Evolutionary conservation across 148 eudicot genomes (phyloP).

Genomic region (Linanthus parryae): DNA sequence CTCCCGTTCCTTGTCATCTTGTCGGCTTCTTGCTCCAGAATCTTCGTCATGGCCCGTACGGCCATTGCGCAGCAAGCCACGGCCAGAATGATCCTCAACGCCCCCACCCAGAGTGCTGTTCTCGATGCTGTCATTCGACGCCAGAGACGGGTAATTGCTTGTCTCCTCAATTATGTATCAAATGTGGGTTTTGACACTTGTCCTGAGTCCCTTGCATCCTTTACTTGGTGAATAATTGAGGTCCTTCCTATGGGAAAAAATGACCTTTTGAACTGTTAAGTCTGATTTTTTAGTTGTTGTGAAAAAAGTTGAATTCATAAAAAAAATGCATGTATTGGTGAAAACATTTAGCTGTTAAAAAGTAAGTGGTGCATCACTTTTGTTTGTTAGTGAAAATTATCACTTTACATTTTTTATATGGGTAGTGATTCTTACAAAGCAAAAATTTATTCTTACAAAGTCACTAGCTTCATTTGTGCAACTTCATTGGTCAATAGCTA

Average conservation of each 20-base stretch:
- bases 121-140: constrained; percentile 30
- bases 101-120: constrained; percentile 8
- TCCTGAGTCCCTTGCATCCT: constrained; percentile 17
- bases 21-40: constrained; percentile 24
- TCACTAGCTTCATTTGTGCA: no score
- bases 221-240: background rate
- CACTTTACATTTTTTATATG: no score
- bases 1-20: constrained; percentile 22
- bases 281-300: background rate
- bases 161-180: no score
- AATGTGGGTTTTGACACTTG: constrained; percentile 25
- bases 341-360: background rate
- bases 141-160: constrained; percentile 25
- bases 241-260: background rate
- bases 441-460: no score
- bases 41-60: constrained; percentile 37
- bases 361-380: no score
- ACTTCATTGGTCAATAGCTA: no score
- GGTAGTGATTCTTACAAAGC: no score
- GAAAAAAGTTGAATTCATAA: background rate
- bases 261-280: background rate
- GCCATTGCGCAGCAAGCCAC: constrained; percentile 49
- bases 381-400: no score
- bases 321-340: background rate
- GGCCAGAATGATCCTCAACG: constrained; percentile 36